phyloP scores from a whole-genome alignment of 768 basidiomycete genomes.

The Trametes punicea region DNA sequence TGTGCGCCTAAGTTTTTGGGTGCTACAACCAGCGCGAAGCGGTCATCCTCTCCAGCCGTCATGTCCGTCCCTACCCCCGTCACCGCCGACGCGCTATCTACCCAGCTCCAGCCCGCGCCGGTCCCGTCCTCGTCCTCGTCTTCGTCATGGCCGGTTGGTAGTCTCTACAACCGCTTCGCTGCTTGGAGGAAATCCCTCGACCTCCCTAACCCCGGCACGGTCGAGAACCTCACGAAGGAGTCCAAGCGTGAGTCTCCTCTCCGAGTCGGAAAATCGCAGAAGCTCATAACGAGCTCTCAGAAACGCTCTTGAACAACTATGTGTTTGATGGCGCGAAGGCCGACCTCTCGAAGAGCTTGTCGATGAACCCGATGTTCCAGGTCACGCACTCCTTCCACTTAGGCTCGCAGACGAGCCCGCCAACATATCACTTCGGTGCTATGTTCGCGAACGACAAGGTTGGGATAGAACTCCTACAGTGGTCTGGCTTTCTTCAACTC shows the following conservation, averaged over 20 bases:
- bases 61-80: conserved; percentile 19
- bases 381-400: conserved; percentile 94
- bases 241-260: conserved; percentile 64
- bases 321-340: conserved; percentile 97
- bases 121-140: conserved; percentile 19
- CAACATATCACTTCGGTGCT: conserved; percentile 94
- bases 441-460: conserved; percentile 87
- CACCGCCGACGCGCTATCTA: conserved; percentile 4
- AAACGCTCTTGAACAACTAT: conserved; percentile 89
- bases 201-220: conserved; percentile 87
- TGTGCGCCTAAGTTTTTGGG: conserved; percentile 19
- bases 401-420: conserved; percentile 78
- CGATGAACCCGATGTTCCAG: conserved; percentile 94
- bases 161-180: conserved; percentile 68
- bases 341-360: conserved; percentile 91
- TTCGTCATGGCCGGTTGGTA: conserved; percentile 51
- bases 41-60: conserved; percentile 14
- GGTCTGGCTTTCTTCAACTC: conserved; percentile 6
- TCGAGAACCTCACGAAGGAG: conserved; percentile 92
- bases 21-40: conserved; percentile 7
- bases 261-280: background rate
- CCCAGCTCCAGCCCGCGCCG: conserved; percentile 6
- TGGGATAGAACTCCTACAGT: conserved; percentile 19
- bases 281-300: conserved; percentile 38
- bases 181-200: conserved; percentile 80